Evolutionary conservation across 768 basidiomycete species (phyloP), one percentile per base, ranked within the genome.

Genomic region (Lactarius sanguifluus): DNA sequence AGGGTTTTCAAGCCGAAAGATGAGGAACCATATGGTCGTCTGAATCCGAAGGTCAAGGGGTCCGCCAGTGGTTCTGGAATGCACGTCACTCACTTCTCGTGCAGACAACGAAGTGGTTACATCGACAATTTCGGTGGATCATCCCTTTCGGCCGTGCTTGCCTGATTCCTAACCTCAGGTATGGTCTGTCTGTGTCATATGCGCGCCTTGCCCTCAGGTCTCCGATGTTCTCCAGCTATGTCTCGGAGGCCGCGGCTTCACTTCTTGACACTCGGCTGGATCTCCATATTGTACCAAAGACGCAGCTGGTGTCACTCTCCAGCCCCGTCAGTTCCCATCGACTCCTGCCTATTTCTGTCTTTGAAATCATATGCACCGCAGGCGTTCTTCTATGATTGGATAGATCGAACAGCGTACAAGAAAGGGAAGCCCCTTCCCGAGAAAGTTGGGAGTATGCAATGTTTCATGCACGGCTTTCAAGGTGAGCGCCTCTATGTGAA

Each of bases 371-470:
- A 52, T 59, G 16, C 59, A 16, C 36, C 20, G 25, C 69, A 93
- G 86, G 90, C 92, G 6, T 96, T 96, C 77, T 96, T 91, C 76
- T 96, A 96, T 71, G 91, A 94, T 72, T 96, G 92, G 92, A 78
- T 94, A 34, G 94, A 96, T 71, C 81, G 92, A 65, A 91, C 79
- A 73, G 90, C 85, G 5, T 83, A 83, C 12, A 94, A 92, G 78
- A 93, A 94, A 71, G 91, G 90, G 7, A 92, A 93, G 72, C 82
- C 83, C 1, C 75, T 95, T 23, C 92, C 92, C 28, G 91, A 91
- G 66, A 96, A 96, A 78, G 88, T 94, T 59, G 94, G 94, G 9
- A 92, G 90, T 71, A 88, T 94, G 86, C 94, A 96, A 72, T 87
- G 86, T 62, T 96, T 96, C 77, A 77, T 95, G 72, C 85, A 92